Evolutionary conservation across 1,139 yeast species (phyloP), one percentile per base, ranked within the genome.

Genomic region (Yarrowia galli): DNA sequence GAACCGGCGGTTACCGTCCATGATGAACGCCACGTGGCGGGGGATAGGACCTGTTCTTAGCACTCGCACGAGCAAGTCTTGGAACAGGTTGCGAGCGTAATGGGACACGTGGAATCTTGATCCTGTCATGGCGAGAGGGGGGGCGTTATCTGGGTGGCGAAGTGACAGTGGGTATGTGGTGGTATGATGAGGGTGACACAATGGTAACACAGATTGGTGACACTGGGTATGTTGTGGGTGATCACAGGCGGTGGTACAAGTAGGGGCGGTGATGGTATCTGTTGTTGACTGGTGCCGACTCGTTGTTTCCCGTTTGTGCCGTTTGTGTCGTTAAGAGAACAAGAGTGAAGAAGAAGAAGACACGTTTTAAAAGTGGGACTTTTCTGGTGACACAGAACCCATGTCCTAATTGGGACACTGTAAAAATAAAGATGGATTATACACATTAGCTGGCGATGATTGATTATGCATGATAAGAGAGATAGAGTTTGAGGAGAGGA

Each of bases 1-100:
- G 77, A 83, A 95, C 68, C 98, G 82, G 71, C 99, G 83, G 79
- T 95, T 95, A 10, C 99, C 99, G 77, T 95, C 99, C 99, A 95
- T 95, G 69, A 96, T 91, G 73, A 95, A 88, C 0, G 97, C 99
- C 60, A 95, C 86, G 79, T 95, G 99, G 69, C 83, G 82, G 7
- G 99, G 99, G 3, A 90, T 87, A 0, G 93, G 92, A 0, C 97
- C 97, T 0, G 96, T 89, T 70, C 82, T 82, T 23, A 93, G 80
- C 3, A 76, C 64, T 16, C 51, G 51, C 1, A 58, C 64, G 32
- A 58, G 64, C 16, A 46, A 22, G 42, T 58, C 64, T 20, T 58
- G 64, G 20, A 58, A 2, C 16, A 58, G 32, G 49, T 43, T 43
- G 18, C 51, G 38, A 4, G 42, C 40, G 51, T 58, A 58, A 7